These are phyloP conservation scores for Babesia sp. DNA, from an alignment of 169 alveolate species.

Conservation along the genomic window DNA sequence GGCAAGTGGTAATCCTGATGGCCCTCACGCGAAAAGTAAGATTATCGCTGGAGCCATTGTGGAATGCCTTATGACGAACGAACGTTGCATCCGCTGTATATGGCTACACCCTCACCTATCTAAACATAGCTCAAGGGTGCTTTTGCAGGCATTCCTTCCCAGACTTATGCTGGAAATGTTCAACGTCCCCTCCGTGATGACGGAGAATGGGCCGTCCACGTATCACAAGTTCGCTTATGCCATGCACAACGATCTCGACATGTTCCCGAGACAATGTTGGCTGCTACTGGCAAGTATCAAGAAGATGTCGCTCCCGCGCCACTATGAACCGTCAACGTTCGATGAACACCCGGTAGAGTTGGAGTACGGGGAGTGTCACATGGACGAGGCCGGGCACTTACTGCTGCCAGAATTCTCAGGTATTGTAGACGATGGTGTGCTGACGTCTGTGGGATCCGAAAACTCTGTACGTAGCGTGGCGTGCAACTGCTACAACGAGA, in stretches of 20 bases:
- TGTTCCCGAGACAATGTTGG: slow-evolving; percentile 82
- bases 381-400: slow-evolving; percentile 59
- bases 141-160: slow-evolving; percentile 77
- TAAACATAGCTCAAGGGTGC: slow-evolving; percentile 72
- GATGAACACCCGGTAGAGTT: slow-evolving; percentile 67
- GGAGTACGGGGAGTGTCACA: slow-evolving; percentile 71
- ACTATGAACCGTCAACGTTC: slow-evolving; percentile 76
- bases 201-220: slow-evolving; percentile 36
- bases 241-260: slow-evolving; percentile 79
- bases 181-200: slow-evolving; percentile 59
- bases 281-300: slow-evolving; percentile 72
- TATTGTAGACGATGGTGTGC: slow-evolving; percentile 30
- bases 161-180: slow-evolving; percentile 76
- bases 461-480: slow-evolving; percentile 55
- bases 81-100: slow-evolving; percentile 71
- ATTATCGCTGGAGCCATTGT: slow-evolving; percentile 78
- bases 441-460: slow-evolving; percentile 51
- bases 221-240: slow-evolving; percentile 71
- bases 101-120: slow-evolving; percentile 79
- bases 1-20: background rate
- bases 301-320: slow-evolving; percentile 80
- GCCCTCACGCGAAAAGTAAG: slow-evolving; percentile 36
- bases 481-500: slow-evolving; percentile 62
- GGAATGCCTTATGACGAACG: slow-evolving; percentile 74
- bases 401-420: slow-evolving; percentile 29